A percentile compares a stretch with the other conserved stretches of the same genome.
Evolutionary conservation across 352 stramenopile genomes (phyloP).

Genomic region (Aphanomyces astaci): DNA sequence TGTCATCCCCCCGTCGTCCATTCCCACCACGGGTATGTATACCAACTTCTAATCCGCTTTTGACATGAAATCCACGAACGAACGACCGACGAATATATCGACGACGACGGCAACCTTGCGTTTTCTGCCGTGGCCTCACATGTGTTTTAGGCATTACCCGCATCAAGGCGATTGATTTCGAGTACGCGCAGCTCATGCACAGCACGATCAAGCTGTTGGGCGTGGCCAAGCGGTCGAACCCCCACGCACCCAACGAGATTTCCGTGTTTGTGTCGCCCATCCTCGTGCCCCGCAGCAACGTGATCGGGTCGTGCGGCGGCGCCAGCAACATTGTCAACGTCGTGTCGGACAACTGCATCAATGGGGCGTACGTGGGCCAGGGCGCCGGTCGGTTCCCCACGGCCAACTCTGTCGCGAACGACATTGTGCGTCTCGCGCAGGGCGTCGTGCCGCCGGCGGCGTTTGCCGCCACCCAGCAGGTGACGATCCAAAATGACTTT

Average conservation of each 20-base stretch:
- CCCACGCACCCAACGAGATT: constrained; percentile 64
- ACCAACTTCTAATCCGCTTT: not conserved
- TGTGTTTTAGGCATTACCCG: constrained; percentile 70
- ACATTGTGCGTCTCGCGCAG: constrained; percentile 89
- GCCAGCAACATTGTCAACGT: constrained; percentile 90
- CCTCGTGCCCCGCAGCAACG: constrained; percentile 82
- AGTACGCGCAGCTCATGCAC: constrained; percentile 93
- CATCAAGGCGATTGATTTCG: constrained; percentile 89
- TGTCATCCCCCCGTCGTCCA: constrained; percentile 76
- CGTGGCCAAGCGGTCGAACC: constrained; percentile 67
- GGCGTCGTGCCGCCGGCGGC: constrained; percentile 82
- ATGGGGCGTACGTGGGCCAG: constrained; percentile 86
- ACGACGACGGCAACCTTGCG: too few relatives aligned
- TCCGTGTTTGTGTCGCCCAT: constrained; percentile 92
- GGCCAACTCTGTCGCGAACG: constrained; percentile 94
- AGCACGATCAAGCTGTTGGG: constrained; percentile 96
- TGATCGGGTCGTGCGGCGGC: constrained; percentile 83
- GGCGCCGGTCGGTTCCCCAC: constrained; percentile 93
- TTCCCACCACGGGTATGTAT: constrained; percentile 69
- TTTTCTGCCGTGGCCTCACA: too few relatives aligned
- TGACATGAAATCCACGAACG: too few relatives aligned
- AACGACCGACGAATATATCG: too few relatives aligned
- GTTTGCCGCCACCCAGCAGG: constrained; percentile 47
- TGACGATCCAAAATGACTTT: constrained; percentile 87
- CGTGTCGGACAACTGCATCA: constrained; percentile 83